Percentiles rank a stretch among this genome's conserved stretches.
These are phyloP conservation scores for Lipomyces oligophaga DNA, from an alignment of 805 yeast species.

Conservation along the genomic window DNA sequence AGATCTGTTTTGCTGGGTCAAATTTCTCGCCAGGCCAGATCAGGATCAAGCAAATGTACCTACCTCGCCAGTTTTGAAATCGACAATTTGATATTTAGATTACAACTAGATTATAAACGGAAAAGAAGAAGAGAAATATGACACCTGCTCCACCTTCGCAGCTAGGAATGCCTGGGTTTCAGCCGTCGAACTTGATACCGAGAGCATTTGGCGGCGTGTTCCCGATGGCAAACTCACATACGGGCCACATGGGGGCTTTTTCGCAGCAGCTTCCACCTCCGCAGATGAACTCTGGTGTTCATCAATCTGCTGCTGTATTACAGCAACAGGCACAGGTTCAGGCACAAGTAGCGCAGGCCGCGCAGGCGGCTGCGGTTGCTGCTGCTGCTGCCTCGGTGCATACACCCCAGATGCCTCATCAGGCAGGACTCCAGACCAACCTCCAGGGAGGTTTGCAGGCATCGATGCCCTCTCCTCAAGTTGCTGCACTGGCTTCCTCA, in stretches of 20 bases:
- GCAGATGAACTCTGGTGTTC: too few relatives aligned
- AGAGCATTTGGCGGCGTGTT: conserved; percentile 9
- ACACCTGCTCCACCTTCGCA: too few relatives aligned
- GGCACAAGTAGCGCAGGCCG: conserved; percentile 22
- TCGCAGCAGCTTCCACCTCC: conserved; percentile 11
- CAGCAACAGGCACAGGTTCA: conserved; percentile 15
- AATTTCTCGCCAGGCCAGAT: too few relatives aligned
- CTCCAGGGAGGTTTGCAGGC: conserved; percentile 19
- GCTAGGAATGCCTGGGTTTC: conserved; percentile 5
- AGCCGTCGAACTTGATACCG: conserved; percentile 7
- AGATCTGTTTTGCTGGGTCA: too few relatives aligned
- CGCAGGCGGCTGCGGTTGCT: too few relatives aligned
- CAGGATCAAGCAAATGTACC: too few relatives aligned
- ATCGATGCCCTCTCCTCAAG: conserved; percentile 21
- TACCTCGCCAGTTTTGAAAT: too few relatives aligned
- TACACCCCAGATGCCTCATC: conserved; percentile 27
- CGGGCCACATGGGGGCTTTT: conserved; percentile 8
- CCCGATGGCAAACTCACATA: conserved; percentile 7
- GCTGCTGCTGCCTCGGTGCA: conserved; percentile 11
- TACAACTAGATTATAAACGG: too few relatives aligned
- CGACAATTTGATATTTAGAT: too few relatives aligned
- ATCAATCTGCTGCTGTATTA: neutral
- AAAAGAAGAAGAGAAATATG: too few relatives aligned
- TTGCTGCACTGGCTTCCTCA: conserved; percentile 13
- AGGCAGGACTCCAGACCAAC: conserved; percentile 9